Conservation (phyloP, 2,329 filamentous ascomycete genomes). For the Fusarium pilosicola region DNA sequence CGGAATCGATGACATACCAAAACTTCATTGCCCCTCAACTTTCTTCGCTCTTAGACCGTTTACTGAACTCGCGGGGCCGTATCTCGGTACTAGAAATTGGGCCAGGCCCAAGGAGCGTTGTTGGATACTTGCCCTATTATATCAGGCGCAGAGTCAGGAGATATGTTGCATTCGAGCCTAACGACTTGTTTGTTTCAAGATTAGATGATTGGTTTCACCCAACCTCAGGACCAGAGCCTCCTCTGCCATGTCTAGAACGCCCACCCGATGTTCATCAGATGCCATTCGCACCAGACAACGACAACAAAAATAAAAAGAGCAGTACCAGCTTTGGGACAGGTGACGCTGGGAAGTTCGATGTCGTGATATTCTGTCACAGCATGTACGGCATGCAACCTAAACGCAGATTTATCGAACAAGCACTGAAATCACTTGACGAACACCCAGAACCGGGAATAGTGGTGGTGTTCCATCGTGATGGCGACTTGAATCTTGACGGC, state of each 20-base stretch:
- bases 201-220: conserved; percentile 56
- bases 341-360: conserved; percentile 56
- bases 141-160: conserved; percentile 56
- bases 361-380: conserved; percentile 71
- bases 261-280: conserved; percentile 51
- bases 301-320: conserved; percentile 37
- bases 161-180: conserved; percentile 67
- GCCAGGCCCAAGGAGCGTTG: conserved; percentile 64
- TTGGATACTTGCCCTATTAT: conserved; percentile 58
- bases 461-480: conserved; percentile 64
- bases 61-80: background rate
- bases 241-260: conserved; percentile 54
- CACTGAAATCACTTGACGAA: conserved; percentile 60
- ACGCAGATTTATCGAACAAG: conserved; percentile 54
- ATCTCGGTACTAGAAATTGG: conserved; percentile 70
- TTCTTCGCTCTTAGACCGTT: background rate
- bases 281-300: conserved; percentile 49
- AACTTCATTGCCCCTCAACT: background rate
- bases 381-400: conserved; percentile 69
- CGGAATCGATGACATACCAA: background rate
- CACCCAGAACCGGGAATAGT: conserved; percentile 54
- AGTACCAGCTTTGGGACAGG: conserved; percentile 3
- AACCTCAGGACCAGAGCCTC: conserved; percentile 38
- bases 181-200: conserved; percentile 55
- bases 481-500: conserved; percentile 54